A percentile compares a stretch with the other conserved stretches of the same genome.
These are phyloP conservation scores for Dalbergia cultrata DNA, from an alignment of 306 rosid species.

Conservation along the genomic window DNA sequence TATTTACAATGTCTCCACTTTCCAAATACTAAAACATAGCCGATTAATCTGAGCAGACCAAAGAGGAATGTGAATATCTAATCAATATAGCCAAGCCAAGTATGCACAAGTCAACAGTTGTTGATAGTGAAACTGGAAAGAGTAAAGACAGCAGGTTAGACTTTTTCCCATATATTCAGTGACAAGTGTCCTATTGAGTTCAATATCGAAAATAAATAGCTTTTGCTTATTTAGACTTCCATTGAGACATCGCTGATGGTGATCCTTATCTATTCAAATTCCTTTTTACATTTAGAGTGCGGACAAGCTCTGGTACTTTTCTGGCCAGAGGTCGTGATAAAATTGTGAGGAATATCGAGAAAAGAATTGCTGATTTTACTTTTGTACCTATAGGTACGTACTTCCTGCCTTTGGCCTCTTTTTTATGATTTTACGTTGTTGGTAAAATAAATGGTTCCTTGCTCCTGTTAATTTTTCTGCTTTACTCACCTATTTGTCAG, in stretches of 20 bases:
- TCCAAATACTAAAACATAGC: conserved; percentile 38
- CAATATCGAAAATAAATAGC: conserved; percentile 25
- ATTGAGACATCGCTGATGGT: not conserved
- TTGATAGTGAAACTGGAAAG: conserved; percentile 86
- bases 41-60: conserved; percentile 65
- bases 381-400: conserved; percentile 82
- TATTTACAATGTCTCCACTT: conserved; percentile 11
- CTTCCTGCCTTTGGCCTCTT: conserved; percentile 35
- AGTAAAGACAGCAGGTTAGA: conserved; percentile 87
- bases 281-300: conserved; percentile 59
- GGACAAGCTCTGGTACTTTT: conserved; percentile 94
- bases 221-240: not conserved
- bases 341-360: conserved; percentile 77
- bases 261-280: conserved; percentile 15
- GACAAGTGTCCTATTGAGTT: conserved; percentile 29
- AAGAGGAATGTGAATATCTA: conserved; percentile 87
- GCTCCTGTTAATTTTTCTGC: conserved; percentile 20
- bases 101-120: conserved; percentile 81
- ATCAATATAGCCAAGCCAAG: conserved; percentile 76
- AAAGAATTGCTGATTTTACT: conserved; percentile 83
- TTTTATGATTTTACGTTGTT: conserved; percentile 39
- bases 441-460: conserved; percentile 25
- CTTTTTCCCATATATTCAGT: not conserved
- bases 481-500: not conserved
- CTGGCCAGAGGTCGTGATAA: conserved; percentile 82